Evolutionary conservation across 2,329 filamentous ascomycete genomes (phyloP).

Genomic region (Pseudopithomyces maydicus): DNA sequence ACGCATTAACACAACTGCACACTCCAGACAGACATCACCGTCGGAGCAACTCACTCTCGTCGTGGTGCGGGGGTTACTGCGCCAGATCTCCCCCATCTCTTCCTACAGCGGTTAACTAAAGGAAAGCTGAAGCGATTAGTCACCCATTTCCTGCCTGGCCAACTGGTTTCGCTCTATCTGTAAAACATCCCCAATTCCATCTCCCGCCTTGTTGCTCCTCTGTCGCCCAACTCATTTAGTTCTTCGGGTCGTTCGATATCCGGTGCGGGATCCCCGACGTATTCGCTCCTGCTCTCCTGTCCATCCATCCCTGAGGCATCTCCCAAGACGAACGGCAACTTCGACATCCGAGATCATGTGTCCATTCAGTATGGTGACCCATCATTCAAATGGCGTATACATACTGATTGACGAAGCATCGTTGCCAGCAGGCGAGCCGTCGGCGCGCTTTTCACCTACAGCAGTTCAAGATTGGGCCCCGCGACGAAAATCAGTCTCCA

Average conservation of each 20-base stretch:
- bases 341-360: conserved; percentile 31
- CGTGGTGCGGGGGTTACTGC: conserved; percentile 34
- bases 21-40: conserved; percentile 18
- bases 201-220: conserved; percentile 32
- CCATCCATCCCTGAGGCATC: conserved; percentile 2
- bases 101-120: conserved; percentile 9
- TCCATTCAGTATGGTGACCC: conserved; percentile 37
- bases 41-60: conserved; percentile 21
- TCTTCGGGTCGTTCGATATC: conserved; percentile 29
- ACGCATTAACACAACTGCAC: conserved; percentile 20
- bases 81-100: conserved; percentile 33
- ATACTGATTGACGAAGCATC: conserved; percentile 25
- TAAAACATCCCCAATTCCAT: conserved; percentile 45
- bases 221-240: conserved; percentile 20
- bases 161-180: conserved; percentile 31
- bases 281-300: conserved; percentile 7
- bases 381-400: not conserved
- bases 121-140: conserved; percentile 38
- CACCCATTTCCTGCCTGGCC: not conserved
- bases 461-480: conserved; percentile 43
- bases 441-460: conserved; percentile 35
- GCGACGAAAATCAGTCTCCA: conserved; percentile 43
- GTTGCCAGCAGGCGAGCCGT: conserved; percentile 36
- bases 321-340: conserved; percentile 3
- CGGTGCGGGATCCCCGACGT: conserved; percentile 34